Percentiles rank a stretch among this genome's conserved stretches.
These are phyloP conservation scores for Linderniella brevidens DNA, from an alignment of 257 asterid species.

Conservation along the genomic window DNA sequence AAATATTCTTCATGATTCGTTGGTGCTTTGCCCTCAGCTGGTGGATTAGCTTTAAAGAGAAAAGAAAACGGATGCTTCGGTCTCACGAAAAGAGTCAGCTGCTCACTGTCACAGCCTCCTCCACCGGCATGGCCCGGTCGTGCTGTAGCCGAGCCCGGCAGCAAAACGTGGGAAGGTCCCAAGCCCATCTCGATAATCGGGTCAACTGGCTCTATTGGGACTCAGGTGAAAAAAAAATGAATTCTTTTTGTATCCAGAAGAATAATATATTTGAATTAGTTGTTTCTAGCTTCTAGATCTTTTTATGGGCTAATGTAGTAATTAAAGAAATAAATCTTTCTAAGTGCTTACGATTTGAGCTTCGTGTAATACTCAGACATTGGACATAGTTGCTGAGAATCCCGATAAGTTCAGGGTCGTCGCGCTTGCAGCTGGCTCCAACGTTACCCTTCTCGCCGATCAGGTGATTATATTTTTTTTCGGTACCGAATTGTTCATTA, in stretches of 20 bases:
- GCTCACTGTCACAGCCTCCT: conserved; percentile 45
- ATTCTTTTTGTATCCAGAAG: not conserved
- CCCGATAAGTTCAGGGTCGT: conserved; percentile 77
- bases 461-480: conserved; percentile 38
- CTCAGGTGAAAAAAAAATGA: conserved; percentile 43
- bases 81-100: conserved; percentile 33
- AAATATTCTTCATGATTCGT: not conserved
- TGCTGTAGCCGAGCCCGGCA: conserved; percentile 52
- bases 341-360: too few relatives aligned
- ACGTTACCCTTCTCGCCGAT: conserved; percentile 92
- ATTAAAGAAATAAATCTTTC: too few relatives aligned
- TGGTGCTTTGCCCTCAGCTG: conserved; percentile 20
- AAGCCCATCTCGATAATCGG: conserved; percentile 92
- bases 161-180: conserved; percentile 78
- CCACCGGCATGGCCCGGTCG: conserved; percentile 98
- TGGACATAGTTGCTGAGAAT: conserved; percentile 93
- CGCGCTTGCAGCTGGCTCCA: conserved; percentile 99
- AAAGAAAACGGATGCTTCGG: conserved; percentile 30
- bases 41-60: conserved; percentile 47
- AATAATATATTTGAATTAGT: not conserved
- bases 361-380: conserved; percentile 30
- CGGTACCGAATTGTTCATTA: not conserved
- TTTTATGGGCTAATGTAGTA: too few relatives aligned
- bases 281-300: not conserved
- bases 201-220: conserved; percentile 96